phyloP scores from a whole-genome alignment of 306 rosid genomes.

The Ammopiptanthus mongolicus region DNA sequence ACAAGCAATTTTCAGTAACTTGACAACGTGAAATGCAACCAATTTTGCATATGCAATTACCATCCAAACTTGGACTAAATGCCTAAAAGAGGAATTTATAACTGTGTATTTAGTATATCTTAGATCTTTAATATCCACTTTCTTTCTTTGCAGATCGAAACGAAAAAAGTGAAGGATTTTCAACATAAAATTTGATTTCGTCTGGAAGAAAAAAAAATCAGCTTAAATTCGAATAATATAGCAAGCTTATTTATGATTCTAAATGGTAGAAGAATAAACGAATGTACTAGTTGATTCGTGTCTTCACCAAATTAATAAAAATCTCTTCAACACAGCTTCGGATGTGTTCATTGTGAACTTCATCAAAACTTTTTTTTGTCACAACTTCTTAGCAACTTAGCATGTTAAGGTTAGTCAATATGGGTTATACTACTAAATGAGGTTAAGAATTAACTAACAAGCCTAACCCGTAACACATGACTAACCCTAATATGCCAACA shows the following conservation, averaged over 20 bases:
- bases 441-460: neutral
- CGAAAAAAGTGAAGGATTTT: neutral
- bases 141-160: neutral
- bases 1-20: neutral
- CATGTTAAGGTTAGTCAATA: neutral
- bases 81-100: neutral
- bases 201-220: neutral
- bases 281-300: neutral
- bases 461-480: neutral
- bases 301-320: neutral
- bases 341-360: neutral
- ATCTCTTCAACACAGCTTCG: neutral
- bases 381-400: constrained; percentile 1
- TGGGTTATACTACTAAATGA: neutral
- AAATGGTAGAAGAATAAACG: neutral
- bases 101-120: neutral
- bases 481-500: neutral
- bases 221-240: neutral
- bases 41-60: neutral
- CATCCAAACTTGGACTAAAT: neutral
- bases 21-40: neutral
- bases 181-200: neutral
- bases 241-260: neutral
- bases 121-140: neutral
- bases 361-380: neutral